Evolutionary conservation across 306 rosid species (phyloP).

Genomic region (Adenanthera pavonina): DNA sequence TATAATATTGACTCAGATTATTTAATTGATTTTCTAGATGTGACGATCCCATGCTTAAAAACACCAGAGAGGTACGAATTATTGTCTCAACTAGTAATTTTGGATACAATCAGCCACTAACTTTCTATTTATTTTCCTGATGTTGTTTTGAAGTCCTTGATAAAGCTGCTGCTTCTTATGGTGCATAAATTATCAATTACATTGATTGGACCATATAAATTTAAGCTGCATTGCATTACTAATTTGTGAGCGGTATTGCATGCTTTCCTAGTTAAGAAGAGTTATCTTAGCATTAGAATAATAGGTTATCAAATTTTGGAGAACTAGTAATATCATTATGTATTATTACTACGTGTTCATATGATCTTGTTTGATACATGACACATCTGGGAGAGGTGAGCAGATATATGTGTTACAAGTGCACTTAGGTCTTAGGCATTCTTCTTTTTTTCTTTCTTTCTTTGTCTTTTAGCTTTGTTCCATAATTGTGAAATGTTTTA

Average conservation of each 20-base stretch:
- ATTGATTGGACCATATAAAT: neutral
- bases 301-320: neutral
- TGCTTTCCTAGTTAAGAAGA: constrained; percentile 9
- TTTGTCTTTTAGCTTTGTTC: neutral
- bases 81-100: constrained; percentile 31
- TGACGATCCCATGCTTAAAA: constrained; percentile 81
- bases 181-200: neutral
- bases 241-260: constrained; percentile 4
- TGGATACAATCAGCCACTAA: neutral
- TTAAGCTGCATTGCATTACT: constrained; percentile 11
- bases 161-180: constrained; percentile 13
- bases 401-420: neutral
- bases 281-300: neutral
- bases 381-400: neutral
- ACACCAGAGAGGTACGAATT: constrained; percentile 82
- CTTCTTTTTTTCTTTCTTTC: neutral
- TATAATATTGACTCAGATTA: neutral
- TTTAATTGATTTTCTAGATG: constrained; percentile 51
- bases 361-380: neutral
- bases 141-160: constrained; percentile 32
- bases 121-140: neutral
- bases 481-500: constrained; percentile 21
- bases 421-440: neutral
- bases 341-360: neutral
- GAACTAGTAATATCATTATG: neutral